These are phyloP conservation scores for Ganoderma boninense DNA, from an alignment of 1,284 basidiomycete species.

Conservation along the genomic window DNA sequence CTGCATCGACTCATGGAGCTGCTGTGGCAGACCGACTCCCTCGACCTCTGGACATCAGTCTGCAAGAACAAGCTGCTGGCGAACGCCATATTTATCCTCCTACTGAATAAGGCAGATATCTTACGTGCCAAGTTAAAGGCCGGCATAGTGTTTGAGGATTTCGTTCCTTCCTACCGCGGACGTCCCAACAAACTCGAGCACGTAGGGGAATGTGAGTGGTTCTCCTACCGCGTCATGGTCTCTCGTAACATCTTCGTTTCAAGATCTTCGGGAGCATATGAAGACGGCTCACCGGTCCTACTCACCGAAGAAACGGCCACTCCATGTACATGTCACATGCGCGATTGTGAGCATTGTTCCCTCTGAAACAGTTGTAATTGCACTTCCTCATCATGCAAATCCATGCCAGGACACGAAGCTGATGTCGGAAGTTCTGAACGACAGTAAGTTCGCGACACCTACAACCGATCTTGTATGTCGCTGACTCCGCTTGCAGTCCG, in stretches of 20 bases:
- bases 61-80: constrained; percentile 63
- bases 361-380: no score
- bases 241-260: neutral
- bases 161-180: constrained; percentile 59
- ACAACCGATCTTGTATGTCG: neutral
- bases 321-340: constrained; percentile 64
- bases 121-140: constrained; percentile 59
- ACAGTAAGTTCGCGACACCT: constrained; percentile 46
- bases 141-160: constrained; percentile 61
- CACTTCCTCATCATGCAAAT: neutral
- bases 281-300: constrained; percentile 56
- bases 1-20: neutral
- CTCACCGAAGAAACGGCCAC: constrained; percentile 53
- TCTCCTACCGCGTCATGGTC: neutral
- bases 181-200: constrained; percentile 59
- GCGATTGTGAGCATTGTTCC: constrained; percentile 47
- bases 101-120: constrained; percentile 71
- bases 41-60: constrained; percentile 65
- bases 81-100: constrained; percentile 60
- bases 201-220: constrained; percentile 59
- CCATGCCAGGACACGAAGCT: constrained; percentile 51
- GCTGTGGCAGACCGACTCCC: constrained; percentile 55
- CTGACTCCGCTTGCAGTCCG: constrained; percentile 46
- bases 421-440: constrained; percentile 53
- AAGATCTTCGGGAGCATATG: constrained; percentile 62